Conservation (phyloP, 202 grass and related monocot species). For the Panicum hallii region DNA sequence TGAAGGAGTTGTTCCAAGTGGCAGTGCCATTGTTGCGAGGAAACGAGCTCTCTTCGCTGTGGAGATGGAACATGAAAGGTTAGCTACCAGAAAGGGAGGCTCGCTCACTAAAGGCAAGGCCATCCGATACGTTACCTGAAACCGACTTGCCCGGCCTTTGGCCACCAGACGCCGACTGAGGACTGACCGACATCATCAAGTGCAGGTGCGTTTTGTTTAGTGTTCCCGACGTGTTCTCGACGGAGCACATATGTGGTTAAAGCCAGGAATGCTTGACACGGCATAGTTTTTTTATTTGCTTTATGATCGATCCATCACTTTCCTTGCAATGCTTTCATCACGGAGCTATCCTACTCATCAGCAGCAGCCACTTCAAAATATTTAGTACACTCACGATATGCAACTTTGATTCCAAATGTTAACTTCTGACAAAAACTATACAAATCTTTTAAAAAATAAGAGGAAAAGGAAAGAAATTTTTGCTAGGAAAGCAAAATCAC, state of each 20-base stretch:
- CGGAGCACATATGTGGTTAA: not conserved
- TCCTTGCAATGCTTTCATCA: not conserved
- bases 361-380: not conserved
- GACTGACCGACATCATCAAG: constrained; percentile 40
- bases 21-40: not conserved
- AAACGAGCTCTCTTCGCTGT: not conserved
- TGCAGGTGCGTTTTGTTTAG: not conserved
- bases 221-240: not conserved
- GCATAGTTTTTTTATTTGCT: not conserved
- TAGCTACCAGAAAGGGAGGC: constrained; percentile 40
- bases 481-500: not conserved
- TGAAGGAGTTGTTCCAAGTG: not conserved
- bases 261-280: not conserved
- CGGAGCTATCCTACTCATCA: constrained; percentile 18
- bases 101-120: constrained; percentile 39
- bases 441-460: not conserved
- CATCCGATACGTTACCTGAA: constrained; percentile 38
- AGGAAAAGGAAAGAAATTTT: not conserved
- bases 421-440: not conserved
- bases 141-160: constrained; percentile 26
- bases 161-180: not conserved
- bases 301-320: constrained; percentile 35
- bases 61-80: constrained; percentile 33
- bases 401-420: constrained; percentile 13
- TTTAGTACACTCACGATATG: not conserved